phyloP scores from a whole-genome alignment of 2,329 filamentous ascomycete genomes.

The Blumeriella jaapii region DNA sequence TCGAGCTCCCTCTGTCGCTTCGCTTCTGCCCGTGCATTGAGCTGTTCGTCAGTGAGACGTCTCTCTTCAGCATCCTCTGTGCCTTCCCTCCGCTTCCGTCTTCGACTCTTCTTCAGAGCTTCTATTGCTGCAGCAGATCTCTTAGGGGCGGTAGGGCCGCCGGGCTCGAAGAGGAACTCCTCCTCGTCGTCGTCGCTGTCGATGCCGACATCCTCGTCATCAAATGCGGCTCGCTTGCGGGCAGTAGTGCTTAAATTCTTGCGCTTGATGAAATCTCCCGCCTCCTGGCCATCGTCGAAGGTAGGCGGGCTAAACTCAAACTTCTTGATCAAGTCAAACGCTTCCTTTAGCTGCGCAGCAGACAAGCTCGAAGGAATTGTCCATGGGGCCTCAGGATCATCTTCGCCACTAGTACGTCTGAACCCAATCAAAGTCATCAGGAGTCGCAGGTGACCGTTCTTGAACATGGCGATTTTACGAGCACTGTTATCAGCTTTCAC shows the following conservation, averaged over 20 bases:
- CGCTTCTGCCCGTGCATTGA: conserved; percentile 46
- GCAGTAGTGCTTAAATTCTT: conserved; percentile 40
- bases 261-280: conserved; percentile 69
- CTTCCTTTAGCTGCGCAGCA: conserved; percentile 54
- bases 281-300: conserved; percentile 58
- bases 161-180: conserved; percentile 52
- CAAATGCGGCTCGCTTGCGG: conserved; percentile 50
- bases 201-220: conserved; percentile 55
- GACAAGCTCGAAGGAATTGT: conserved; percentile 56
- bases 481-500: conserved; percentile 46
- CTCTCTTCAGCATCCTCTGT: conserved; percentile 29
- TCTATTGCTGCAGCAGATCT: conserved; percentile 39
- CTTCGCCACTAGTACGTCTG: conserved; percentile 41
- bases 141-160: conserved; percentile 49
- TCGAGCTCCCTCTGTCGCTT: conserved; percentile 60
- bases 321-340: conserved; percentile 61
- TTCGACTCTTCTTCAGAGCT: conserved; percentile 48
- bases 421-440: conserved; percentile 70
- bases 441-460: conserved; percentile 76
- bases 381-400: conserved; percentile 71
- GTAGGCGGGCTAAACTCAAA: conserved; percentile 67
- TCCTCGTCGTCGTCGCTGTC: conserved; percentile 39
- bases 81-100: conserved; percentile 27
- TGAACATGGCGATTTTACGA: conserved; percentile 67
- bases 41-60: conserved; percentile 47